Evolutionary conservation across 2,329 filamentous ascomycete species (phyloP), one percentile per base, ranked within the genome.

Genomic region (Blumeriella jaapii): DNA sequence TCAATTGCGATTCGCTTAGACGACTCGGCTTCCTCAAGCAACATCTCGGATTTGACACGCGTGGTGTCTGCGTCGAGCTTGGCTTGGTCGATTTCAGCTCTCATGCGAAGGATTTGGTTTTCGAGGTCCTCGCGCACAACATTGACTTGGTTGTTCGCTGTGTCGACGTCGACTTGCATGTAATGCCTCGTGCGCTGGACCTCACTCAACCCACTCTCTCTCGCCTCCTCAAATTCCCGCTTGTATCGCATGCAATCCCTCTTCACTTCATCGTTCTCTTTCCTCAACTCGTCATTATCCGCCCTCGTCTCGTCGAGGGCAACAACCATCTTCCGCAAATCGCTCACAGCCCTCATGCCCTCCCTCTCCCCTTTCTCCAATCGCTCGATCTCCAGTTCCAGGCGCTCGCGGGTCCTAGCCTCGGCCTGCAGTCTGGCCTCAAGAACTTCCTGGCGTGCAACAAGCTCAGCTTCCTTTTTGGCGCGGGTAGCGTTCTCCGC

Each of bases 71-170:
- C 73, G 44, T 94, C 85, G 53, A 91, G 67, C 52, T 71, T 80
- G 38, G 81, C 69, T 48, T 78, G 77, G 44, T 94, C 84, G 27
- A 93, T 63, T 55, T 93, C 82, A 13, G 69, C 63, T 34, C 84
- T 77, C 17, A 86, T 62, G 50, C 77, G 78, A 16, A 68, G 61
- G 40, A 91, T 71, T 55, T 93, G 82, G 39, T 79, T 76, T 55
- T 94, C 86, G 8, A 93, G 71, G 51, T 89, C 81, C 29, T 81
- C 75, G 34, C 85, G 80, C 17, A 89, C 76, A 36, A 81, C 71
- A 52, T 93, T 89, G 57, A 89, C 81, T 51, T 93, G 80, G 55
- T 83, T 78, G 53, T 87, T 91, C 33, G 87, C 82, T 24, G 75
- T 68, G 39, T 94, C 85, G 20, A 95, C 65, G 53, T 95, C 84